phyloP scores from a whole-genome alignment of 2,329 filamentous ascomycete species.

The Colletotrichum navitas region DNA sequence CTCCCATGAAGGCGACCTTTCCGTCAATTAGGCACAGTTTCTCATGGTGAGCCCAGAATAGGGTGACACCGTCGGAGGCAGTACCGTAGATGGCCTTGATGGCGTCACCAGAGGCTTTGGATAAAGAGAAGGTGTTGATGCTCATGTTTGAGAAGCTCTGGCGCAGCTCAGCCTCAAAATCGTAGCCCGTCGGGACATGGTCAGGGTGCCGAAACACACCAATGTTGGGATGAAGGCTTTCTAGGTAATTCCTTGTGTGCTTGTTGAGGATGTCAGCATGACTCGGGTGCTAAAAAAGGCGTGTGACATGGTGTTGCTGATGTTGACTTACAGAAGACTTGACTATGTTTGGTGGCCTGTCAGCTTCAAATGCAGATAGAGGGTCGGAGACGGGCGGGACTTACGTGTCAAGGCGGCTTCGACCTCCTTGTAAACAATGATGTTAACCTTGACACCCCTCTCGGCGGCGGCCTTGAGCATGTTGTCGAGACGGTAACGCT shows the following conservation, averaged over 20 bases:
- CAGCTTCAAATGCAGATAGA: conserved; percentile 24
- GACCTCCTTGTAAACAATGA: conserved; percentile 95
- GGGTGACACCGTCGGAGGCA: conserved; percentile 77
- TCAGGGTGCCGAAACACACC: conserved; percentile 92
- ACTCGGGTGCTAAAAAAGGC: conserved; percentile 47
- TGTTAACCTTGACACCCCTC: conserved; percentile 84
- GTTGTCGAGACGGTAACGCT: conserved; percentile 85
- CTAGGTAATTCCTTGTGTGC: conserved; percentile 85
- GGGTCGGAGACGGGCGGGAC: conserved; percentile 57
- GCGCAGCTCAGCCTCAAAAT: conserved; percentile 75
- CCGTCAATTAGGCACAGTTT: conserved; percentile 88
- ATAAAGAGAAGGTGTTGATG: conserved; percentile 65
- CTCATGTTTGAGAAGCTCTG: conserved; percentile 65
- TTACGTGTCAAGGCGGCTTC: conserved; percentile 82
- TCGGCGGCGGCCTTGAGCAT: conserved; percentile 86
- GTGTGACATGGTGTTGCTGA: conserved; percentile 63
- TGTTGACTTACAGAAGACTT: conserved; percentile 57
- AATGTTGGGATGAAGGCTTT: conserved; percentile 85
- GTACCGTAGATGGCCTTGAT: conserved; percentile 86
- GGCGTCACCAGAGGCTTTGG: conserved; percentile 78
- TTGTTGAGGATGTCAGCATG: conserved; percentile 46
- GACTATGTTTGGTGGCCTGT: conserved; percentile 46
- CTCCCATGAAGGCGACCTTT: conserved; percentile 89
- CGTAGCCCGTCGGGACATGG: conserved; percentile 81
- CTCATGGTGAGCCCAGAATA: conserved; percentile 96